Evolutionary conservation across 352 stramenopile genomes (phyloP), one percentile per base, ranked within the genome.

Genomic region (Globisporangium lucens): DNA sequence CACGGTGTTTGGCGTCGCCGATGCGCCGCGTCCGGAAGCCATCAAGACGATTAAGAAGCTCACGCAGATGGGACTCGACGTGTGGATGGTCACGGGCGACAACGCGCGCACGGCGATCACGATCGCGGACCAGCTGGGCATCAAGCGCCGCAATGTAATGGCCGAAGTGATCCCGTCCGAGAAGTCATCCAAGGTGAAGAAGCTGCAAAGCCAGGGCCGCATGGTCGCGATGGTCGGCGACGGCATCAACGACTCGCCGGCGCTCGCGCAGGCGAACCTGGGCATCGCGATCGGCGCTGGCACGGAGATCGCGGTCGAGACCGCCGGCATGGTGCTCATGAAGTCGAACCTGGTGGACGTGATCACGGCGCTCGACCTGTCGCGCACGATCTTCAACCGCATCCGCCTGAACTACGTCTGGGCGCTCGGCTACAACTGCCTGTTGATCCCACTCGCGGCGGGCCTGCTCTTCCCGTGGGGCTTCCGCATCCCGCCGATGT

Each of bases 81-180:
- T 99, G 17, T 99, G 93, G 89, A 99, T 99, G 96, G 78, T 99
- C n/a, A 99, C 98, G n/a, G 98, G 98, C 24, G 98, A 99, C 77
- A 99, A 99, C 77, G 72, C 75, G 24, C 80, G 90, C 29, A 99
- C 97, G 12, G 98, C 98, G 22, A 75, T 89, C 67, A 92, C 89
- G 10, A 95, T 99, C 70, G 97, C 97, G 2, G 74, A 92, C 30
- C 81, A 97, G 55, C 76, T 99, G 35, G 94, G 97, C 57, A 97
- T 99, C 72, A 90, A 85, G 63, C 82, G 81, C n/a, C 72, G 84
- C 62, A 90, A 97, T 49, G 93, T 99, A 1, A 94, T 99, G 79
- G 91, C 97, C 0, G 97, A 98, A 67, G 95, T 98, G 17, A 82
- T 99, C 46, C 98, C 97, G n/a, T 93, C 84, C 13, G 88, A 97